Base-by-base conservation (phyloP, 352 stramenopile genomes). In the Saprolegnia diclina region DNA sequence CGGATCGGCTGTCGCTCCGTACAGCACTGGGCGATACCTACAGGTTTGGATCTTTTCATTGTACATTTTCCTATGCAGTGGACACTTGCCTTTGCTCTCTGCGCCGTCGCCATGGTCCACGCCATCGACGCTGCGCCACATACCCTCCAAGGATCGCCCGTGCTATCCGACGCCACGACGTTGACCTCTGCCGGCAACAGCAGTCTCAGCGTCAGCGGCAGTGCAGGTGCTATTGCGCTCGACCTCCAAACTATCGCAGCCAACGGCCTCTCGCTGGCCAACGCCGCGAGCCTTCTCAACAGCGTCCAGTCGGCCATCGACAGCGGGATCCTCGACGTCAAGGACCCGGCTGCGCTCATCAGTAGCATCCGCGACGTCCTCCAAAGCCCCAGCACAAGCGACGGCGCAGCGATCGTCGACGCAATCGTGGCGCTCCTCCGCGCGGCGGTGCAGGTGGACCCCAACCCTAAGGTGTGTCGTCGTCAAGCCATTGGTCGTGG, bases 381-480 rank as follows among this genome's bases (percentile, higher is more conserved):
- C 46, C n/a, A 54, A 22, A 54, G 5, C 24, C n/a, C 46, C 46
- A 29, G 5, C 46, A 5, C 46, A 5, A 54, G 46, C 46, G 5
- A 66, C 46, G 59, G 59, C 46, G 29, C 50, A 5, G 59, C 37
- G 21, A 56, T 66, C 24, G 44, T 66, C 37, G 21, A 57, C 16
- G 21, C 59, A 16, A 56, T 66, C 14, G 24, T 56, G 22, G 13
- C 37, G 11, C 22, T 66, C 46, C 22, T 37, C 18, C 13, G 11
- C 5, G 59, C 21, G 3, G 59, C 44, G 42, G 32, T 35, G 11
- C 16, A 52, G 13, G 32, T 57, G 11, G 59, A 66, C 59, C n/a
- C 44, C 4, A 14, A 57, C 9, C 59, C 59, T 11, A 66, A 66
- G 40, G 59, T 66, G 29, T 66, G 59, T 55, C 59, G 59, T 16